Conservation (phyloP, 2,329 filamentous ascomycete genomes). For the Juglanconis sp. region DNA sequence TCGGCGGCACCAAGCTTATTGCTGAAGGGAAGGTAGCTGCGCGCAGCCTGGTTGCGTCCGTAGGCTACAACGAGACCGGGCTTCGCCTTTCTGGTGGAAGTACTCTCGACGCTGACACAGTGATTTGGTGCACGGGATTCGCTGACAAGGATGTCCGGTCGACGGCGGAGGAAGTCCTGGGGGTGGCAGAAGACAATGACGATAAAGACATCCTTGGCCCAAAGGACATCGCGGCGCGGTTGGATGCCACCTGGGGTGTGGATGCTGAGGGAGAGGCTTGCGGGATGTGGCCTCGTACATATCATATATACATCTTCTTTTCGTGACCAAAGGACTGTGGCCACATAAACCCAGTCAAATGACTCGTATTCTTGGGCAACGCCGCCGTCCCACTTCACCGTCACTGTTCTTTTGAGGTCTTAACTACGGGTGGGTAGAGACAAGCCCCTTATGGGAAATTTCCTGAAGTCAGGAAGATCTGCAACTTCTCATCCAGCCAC, state of each 20-base stretch:
- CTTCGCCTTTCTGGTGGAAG: slow-evolving; percentile 33
- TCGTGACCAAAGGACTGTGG: too few species aligned
- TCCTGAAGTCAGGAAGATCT: slow-evolving; percentile 34
- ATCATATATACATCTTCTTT: too few species aligned
- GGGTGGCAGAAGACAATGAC: slow-evolving; percentile 13
- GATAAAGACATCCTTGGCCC: slow-evolving; percentile 22
- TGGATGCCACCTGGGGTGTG: slow-evolving; percentile 39
- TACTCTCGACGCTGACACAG: slow-evolving; percentile 30
- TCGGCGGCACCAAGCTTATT: slow-evolving; percentile 32
- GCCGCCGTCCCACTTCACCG: too few species aligned
- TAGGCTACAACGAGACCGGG: slow-evolving; percentile 29
- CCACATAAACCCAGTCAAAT: too few species aligned
- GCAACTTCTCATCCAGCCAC: slow-evolving; percentile 62
- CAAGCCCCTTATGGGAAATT: neutral
- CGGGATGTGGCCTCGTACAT: slow-evolving; percentile 29
- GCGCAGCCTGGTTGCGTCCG: slow-evolving; percentile 28
- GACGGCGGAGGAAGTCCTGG: slow-evolving; percentile 27
- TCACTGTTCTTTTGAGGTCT: too few species aligned
- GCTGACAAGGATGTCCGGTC: slow-evolving; percentile 28
- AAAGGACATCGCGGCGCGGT: slow-evolving; percentile 24
- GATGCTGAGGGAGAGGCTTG: slow-evolving; percentile 40
- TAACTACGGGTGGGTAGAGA: neutral
- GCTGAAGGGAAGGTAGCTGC: slow-evolving; percentile 30
- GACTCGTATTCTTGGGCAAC: too few species aligned
- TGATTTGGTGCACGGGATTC: slow-evolving; percentile 40